Evolutionary conservation across 495 filamentous ascomycete genomes (phyloP), one percentile per base, ranked within the genome.

Genomic region (Talaromyces trachyspermus): DNA sequence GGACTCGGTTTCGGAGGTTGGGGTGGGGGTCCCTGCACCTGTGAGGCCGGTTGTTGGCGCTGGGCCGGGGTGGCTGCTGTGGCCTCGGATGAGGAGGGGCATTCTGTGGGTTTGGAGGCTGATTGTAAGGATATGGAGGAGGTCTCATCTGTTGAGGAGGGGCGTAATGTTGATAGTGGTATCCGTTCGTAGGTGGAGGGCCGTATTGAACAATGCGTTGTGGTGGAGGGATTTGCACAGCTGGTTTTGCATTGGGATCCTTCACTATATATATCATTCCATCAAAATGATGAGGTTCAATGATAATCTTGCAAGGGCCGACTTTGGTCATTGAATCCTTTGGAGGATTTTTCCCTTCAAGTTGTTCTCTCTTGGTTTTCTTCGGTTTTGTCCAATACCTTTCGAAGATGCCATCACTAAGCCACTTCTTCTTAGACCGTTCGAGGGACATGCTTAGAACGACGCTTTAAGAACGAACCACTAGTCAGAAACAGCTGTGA

Each of bases 241-340:
- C 61, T 12, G 78, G 76, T 38, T 72, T 73, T 14, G 75, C 70
- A 48, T 70, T 74, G 19, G 70, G 66, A 27, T 88, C 88, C 55
- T 91, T 95, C 17, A 95, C 86, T 25, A 80, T 82, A 59, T 83
- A 97, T 56, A 99, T 76, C 52, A 81, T 84, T 20, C 84, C 83
- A 48, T 96, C 88, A 54, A 99, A 88, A 19, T 85, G 75, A 65
- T 99, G 94, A 32, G 94, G 94, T 48, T 90, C 91, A 48, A 95
- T 79, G 15, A 83, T 86, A 38, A 98, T 80, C 22, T 84, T 83
- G 43, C 88, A 85, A 37, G 75, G 72, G 22, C 91, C 91, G 15
- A 95, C 70, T 62, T 84, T 89, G 36, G 75, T 68, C 89, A 96
- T 95, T 51, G 79, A 85, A 37, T 95, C 86, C 57, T 88, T 87